Base-by-base conservation (phyloP, 164 flowering plant genomes). In the Amborella trichopoda region DNA sequence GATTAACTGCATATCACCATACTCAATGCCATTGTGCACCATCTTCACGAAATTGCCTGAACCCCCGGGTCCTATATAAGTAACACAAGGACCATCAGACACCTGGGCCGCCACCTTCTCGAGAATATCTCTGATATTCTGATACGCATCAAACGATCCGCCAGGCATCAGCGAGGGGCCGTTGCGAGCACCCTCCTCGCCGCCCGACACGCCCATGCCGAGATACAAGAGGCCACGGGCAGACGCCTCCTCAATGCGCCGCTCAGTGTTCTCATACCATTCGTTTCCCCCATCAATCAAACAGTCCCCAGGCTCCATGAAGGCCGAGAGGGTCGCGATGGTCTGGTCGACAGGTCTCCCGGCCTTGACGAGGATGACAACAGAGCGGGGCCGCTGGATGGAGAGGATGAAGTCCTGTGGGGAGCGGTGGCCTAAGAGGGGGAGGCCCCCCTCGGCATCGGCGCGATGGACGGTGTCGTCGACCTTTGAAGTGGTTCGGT, bases 121-220 rank as follows among this genome's bases (percentile, higher is more conserved):
- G 6, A 75, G 33, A 5, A 72, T 61, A 14, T 58, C 55, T 20
- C 60, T 55, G 14, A 75, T 49, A 30, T 65, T 55, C 49, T 38
- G 21, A 36, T 75, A 75, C 10, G 77, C 81, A 47, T 66, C 45
- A 28, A 30, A 55, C 16, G 75, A 69, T 3, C 81, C 77, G 9
- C 77, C 80, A 8, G 77, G 81, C 81, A 75, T 75, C 48, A 75
- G 36, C 6, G 74, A 69, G 1, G 74, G 74, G 0, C 74, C 74
- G 24, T 60, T 33, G 16, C 71, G 40, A 11, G 75, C 75, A 2
- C 75, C 75, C 2, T 66, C 71, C 26, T 70, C 71, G 20, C 75
- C 75, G 13, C 75, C 75, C 2, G 71, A 66, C 23, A 70, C 72
- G n/a, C 72, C 71, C 71, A 69, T 69, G 4, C 74, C 74, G 14